Percentiles rank a stretch among this genome's conserved stretches.
Evolutionary conservation across 2,329 filamentous ascomycete species (phyloP).

Genomic region (Neoarthrinium moseri): DNA sequence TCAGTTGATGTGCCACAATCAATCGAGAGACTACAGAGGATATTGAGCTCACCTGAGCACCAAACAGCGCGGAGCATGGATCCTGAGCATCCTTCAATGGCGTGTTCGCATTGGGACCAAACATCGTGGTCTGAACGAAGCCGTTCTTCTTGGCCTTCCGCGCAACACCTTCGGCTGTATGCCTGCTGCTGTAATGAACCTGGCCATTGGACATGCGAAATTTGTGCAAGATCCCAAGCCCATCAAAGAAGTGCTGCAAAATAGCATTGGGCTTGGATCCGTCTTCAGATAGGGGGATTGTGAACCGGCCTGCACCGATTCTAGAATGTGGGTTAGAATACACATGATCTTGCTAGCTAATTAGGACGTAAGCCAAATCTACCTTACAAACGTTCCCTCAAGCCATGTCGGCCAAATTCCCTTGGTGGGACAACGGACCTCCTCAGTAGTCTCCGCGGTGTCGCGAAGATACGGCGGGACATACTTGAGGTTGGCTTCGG

Average conservation of each 20-base stretch:
- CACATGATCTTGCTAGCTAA: background rate
- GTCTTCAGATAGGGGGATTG: conserved; percentile 13
- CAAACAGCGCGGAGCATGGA: conserved; percentile 13
- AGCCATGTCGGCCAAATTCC: conserved; percentile 14
- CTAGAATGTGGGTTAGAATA: background rate
- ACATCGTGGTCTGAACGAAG: conserved; percentile 9
- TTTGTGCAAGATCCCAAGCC: conserved; percentile 15
- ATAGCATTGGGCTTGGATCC: conserved; percentile 16
- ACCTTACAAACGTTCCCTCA: conserved; percentile 14
- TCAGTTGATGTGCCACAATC: background rate
- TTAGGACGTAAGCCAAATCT: no score
- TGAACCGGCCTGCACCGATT: conserved; percentile 12
- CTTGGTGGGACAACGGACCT: conserved; percentile 9
- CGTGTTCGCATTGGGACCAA: conserved; percentile 15
- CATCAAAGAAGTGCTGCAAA: conserved; percentile 16
- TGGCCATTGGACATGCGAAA: conserved; percentile 12
- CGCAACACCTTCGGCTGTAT: conserved; percentile 14
- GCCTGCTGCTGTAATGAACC: conserved; percentile 13
- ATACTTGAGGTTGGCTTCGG: conserved; percentile 13
- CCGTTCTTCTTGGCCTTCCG: conserved; percentile 12
- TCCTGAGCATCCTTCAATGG: conserved; percentile 13
- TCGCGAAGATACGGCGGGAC: conserved; percentile 14
- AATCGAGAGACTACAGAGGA: background rate
- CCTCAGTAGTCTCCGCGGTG: conserved; percentile 13
- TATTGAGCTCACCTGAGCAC: conserved; percentile 11